Percentiles rank a stretch among this genome's conserved stretches.
Conservation (phyloP, 148 eudicot species). For the Arctostaphylos glauca region DNA sequence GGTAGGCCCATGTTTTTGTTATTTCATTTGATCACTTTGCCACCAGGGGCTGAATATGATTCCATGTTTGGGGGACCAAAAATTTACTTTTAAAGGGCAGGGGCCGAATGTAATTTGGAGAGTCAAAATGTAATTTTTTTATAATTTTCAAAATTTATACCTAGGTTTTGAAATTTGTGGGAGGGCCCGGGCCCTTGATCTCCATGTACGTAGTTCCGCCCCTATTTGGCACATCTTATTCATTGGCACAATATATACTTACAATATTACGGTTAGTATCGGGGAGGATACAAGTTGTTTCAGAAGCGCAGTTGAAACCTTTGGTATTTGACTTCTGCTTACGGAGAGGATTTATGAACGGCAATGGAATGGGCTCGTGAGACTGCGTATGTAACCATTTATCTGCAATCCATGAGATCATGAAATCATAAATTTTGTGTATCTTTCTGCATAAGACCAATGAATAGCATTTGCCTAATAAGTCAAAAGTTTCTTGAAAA, state of each 20-base stretch:
- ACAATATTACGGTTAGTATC: slow-evolving; percentile 1
- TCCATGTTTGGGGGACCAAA: too few species aligned
- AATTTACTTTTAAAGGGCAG: too few species aligned
- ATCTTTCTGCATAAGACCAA: too few species aligned
- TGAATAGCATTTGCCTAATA: too few species aligned
- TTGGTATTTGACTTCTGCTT: not conserved
- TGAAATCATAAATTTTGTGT: not conserved
- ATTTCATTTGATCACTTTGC: not conserved
- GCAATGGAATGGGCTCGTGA: not conserved
- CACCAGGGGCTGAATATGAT: not conserved
- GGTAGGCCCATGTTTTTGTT: not conserved
- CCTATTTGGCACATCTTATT: too few species aligned
- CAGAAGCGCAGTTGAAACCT: slow-evolving; percentile 22
- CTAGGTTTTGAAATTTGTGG: too few species aligned
- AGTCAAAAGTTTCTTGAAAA: too few species aligned
- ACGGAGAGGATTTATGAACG: slow-evolving; percentile 11
- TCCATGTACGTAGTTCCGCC: too few species aligned
- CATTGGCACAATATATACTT: not conserved
- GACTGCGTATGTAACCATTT: not conserved
- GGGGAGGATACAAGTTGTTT: slow-evolving; percentile 12
- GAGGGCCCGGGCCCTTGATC: too few species aligned
- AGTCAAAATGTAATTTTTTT: too few species aligned
- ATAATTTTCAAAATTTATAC: too few species aligned
- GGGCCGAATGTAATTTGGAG: too few species aligned
- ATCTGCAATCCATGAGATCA: slow-evolving; percentile 1